Evolutionary conservation across 371 early-diverging fungal genomes (phyloP), one percentile per base, ranked within the genome.

Genomic region (Lichtheimia hyalospora): DNA sequence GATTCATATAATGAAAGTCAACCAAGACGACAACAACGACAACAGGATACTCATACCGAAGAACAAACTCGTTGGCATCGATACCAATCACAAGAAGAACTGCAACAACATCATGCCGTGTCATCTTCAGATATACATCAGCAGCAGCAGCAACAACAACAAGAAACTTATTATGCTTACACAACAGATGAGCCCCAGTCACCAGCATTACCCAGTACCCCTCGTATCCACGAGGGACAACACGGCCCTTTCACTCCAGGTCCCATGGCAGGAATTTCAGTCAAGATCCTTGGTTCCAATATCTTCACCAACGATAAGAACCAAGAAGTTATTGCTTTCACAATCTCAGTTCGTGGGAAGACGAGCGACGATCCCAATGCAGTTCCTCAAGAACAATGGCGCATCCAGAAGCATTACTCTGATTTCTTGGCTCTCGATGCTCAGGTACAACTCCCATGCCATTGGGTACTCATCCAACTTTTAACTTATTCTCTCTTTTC

Each of bases 381-480:
- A 1, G 51, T 66, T 55, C 59, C 63, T 3, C 64, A 73, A 27
- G 85, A 92, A 56, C 64, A 90, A 43, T 94, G 95, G 94, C 80
- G 86, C 20, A 77, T 94, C 23, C 89, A 91, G 66, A 96, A 96
- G 70, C 74, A 81, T 28, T 92, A 93, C 63, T 73, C 84, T 5
- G 95, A 96, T 69, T 87, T 96, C 69, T 62, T 89, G 41, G 64
- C 72, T 18, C 70, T 96, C 24, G 92, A 95, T 67, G 63, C 74
- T 28, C 83, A 84, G 77, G 91, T 93, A 66, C 70, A 28, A 25
- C 54, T 3, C 27, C 27, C 27, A 2, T 27, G 27, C 0, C 34
- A 34, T 8, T 8, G 10, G 5, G 34, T 8, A 34, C 34, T 34
- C 34, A 8, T 34, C 34, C 34, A 6, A 34, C 5, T 8, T 34